A percentile compares a stretch with the other conserved stretches of the same genome.
These are phyloP conservation scores for Platanthera guangdongensis DNA, from an alignment of 106 monocot genomes.

Conservation along the genomic window DNA sequence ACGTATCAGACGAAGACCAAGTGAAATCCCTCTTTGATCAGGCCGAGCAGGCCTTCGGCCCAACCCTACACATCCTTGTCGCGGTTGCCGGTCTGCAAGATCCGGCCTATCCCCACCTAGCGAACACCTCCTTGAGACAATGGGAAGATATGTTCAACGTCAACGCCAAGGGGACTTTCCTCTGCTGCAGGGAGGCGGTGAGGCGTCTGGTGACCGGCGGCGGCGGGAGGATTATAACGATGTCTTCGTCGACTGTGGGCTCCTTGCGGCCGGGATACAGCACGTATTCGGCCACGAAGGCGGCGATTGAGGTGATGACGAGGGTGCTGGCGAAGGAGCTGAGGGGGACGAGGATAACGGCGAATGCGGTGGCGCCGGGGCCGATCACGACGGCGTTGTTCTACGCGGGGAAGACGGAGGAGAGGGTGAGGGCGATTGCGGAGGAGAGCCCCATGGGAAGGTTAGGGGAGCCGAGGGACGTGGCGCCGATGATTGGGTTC, in stretches of 20 bases:
- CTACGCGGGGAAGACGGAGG: constrained; percentile 21
- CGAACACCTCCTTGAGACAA: not conserved
- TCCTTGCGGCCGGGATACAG: constrained; percentile 16
- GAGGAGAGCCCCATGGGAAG: constrained; percentile 16
- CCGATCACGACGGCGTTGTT: constrained; percentile 20
- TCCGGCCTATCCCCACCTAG: constrained; percentile 5
- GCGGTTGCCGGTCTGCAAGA: constrained; percentile 11
- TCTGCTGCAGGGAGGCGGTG: constrained; percentile 15
- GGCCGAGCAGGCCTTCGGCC: constrained; percentile 14
- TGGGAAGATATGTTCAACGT: constrained; percentile 12
- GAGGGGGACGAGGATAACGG: constrained; percentile 18
- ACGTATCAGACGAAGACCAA: constrained; percentile 6
- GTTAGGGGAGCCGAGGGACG: constrained; percentile 21
- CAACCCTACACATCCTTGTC: constrained; percentile 8
- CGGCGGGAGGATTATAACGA: constrained; percentile 15
- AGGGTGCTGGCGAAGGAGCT: constrained; percentile 24
- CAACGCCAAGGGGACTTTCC: constrained; percentile 16
- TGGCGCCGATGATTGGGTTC: constrained; percentile 19
- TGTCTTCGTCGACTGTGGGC: constrained; percentile 22
- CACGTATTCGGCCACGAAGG: constrained; percentile 14
- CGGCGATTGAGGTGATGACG: constrained; percentile 17
- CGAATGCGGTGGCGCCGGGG: constrained; percentile 21
- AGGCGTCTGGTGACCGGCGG: constrained; percentile 14
- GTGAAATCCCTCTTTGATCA: constrained; percentile 14
- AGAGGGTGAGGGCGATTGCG: constrained; percentile 8